phyloP scores from a whole-genome alignment of 208 protist species.

The Leptomonas seymouri region DNA sequence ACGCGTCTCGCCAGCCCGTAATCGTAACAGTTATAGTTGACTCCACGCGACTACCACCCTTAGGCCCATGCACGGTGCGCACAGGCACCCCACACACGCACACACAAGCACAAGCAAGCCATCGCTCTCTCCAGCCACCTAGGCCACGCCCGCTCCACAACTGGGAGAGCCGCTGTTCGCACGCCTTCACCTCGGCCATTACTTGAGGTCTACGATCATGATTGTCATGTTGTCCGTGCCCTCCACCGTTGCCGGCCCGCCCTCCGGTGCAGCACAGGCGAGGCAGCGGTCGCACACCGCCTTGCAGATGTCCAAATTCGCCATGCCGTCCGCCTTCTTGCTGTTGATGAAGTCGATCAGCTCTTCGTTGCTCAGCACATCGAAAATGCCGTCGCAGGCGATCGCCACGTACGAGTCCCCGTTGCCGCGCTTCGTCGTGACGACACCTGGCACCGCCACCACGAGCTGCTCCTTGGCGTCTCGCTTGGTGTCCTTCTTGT shows the following conservation, averaged over 20 bases:
- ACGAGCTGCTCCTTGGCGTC: constrained; percentile 70
- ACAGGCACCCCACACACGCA: not conserved
- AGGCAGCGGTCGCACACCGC: constrained; percentile 73
- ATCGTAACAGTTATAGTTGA: too few relatives aligned
- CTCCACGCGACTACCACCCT: not conserved
- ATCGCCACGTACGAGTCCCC: constrained; percentile 75
- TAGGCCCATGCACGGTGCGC: not conserved
- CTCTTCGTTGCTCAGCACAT: constrained; percentile 85
- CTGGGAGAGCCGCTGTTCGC: too few relatives aligned
- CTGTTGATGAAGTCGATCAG: constrained; percentile 62
- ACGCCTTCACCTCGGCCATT: too few relatives aligned
- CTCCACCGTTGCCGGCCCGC: constrained; percentile 42
- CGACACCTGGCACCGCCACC: constrained; percentile 71
- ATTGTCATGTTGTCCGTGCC: constrained; percentile 93
- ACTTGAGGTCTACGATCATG: constrained; percentile 81
- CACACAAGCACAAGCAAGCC: too few relatives aligned
- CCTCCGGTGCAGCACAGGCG: constrained; percentile 43
- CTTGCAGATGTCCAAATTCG: constrained; percentile 68
- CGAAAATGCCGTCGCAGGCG: constrained; percentile 92
- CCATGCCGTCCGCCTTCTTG: constrained; percentile 39
- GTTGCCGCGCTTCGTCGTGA: constrained; percentile 40
- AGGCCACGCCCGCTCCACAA: too few relatives aligned
- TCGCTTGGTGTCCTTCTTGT: constrained; percentile 74
- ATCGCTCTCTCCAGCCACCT: too few relatives aligned
- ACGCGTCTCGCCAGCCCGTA: too few relatives aligned